Percentiles rank a stretch among this genome's conserved stretches.
phyloP scores from a whole-genome alignment of 371 early-diverging fungal species.

The Sporodiniella umbellata region DNA sequence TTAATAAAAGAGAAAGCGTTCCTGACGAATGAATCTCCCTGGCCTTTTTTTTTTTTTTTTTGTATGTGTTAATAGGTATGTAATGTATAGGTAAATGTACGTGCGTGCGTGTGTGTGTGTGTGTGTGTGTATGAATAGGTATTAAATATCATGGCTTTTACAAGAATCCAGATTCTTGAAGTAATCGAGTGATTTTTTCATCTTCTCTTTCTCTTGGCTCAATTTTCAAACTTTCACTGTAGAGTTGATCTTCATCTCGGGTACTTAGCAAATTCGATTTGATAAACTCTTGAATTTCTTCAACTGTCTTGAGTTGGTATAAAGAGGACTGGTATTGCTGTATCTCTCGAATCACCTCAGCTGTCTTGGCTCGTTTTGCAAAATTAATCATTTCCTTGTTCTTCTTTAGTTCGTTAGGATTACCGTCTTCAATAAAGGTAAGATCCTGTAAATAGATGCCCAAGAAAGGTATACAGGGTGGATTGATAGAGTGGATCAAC shows the following conservation, averaged over 20 bases:
- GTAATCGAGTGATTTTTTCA: slow-evolving; percentile 82
- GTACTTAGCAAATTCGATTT: slow-evolving; percentile 45
- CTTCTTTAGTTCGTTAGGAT: slow-evolving; percentile 60
- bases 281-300: slow-evolving; percentile 84
- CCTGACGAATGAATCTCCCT: too few species aligned
- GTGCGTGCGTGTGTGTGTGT: too few species aligned
- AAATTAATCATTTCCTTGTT: slow-evolving; percentile 84
- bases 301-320: slow-evolving; percentile 76
- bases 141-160: too few species aligned
- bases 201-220: slow-evolving; percentile 92
- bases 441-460: slow-evolving; percentile 91
- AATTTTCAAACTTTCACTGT: slow-evolving; percentile 73
- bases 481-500: slow-evolving; percentile 80
- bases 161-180: slow-evolving; percentile 86
- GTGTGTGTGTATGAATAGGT: too few species aligned
- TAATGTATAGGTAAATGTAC: too few species aligned
- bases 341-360: slow-evolving; percentile 89
- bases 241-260: slow-evolving; percentile 58
- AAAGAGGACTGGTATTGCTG: slow-evolving; percentile 89
- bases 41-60: too few species aligned
- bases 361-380: slow-evolving; percentile 84
- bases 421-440: slow-evolving; percentile 94
- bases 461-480: slow-evolving; percentile 93
- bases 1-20: too few species aligned
- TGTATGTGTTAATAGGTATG: too few species aligned